A percentile compares a stretch with the other conserved stretches of the same genome.
phyloP scores from a whole-genome alignment of 495 filamentous ascomycete genomes.

The Penicillium antarcticum region DNA sequence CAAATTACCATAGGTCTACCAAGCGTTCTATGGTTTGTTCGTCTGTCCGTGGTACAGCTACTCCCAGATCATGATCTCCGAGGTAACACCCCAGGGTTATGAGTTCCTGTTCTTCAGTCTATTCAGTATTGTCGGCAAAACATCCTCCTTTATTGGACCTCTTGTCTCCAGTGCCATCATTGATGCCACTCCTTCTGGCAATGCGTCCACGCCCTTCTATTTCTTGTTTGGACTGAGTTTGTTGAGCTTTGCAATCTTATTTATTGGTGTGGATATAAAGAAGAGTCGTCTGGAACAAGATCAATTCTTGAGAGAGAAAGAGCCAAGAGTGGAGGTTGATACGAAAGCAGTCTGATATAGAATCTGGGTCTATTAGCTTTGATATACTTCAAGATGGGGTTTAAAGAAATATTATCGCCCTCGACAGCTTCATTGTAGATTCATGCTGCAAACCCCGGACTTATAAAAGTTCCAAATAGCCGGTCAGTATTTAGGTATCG shows the following conservation, averaged over 20 bases:
- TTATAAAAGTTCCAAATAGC: no score
- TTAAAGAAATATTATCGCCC: no score
- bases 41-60: slow-evolving; percentile 70
- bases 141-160: slow-evolving; percentile 60
- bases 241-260: slow-evolving; percentile 48
- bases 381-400: no score
- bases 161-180: slow-evolving; percentile 65
- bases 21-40: slow-evolving; percentile 61
- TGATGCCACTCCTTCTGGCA: slow-evolving; percentile 51
- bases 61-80: slow-evolving; percentile 64
- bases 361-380: no score
- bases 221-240: slow-evolving; percentile 60
- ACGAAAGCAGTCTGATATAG: no score
- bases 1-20: slow-evolving; percentile 44
- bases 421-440: no score
- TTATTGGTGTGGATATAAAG: slow-evolving; percentile 53
- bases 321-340: background rate
- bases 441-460: no score
- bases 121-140: slow-evolving; percentile 65
- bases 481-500: no score
- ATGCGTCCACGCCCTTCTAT: slow-evolving; percentile 59
- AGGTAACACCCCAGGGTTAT: slow-evolving; percentile 61
- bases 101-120: slow-evolving; percentile 67
- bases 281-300: slow-evolving; percentile 59
- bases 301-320: slow-evolving; percentile 21